Evolutionary conservation across 2,329 filamentous ascomycete genomes (phyloP).

Genomic region (Aspergillus candidus): DNA sequence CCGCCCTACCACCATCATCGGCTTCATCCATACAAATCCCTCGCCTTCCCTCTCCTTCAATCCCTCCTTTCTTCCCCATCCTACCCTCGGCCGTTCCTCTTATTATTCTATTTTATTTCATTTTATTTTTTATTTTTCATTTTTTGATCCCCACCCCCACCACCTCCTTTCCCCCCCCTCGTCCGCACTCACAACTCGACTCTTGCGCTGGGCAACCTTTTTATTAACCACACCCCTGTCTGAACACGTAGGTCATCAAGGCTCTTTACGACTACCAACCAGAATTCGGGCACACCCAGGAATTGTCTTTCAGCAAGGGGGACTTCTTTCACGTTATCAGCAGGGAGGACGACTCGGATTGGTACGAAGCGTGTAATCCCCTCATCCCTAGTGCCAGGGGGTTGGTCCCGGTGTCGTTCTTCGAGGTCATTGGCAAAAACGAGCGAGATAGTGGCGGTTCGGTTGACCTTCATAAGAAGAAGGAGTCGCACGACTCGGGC

Average conservation of each 20-base stretch:
- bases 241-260: slow-evolving; percentile 71
- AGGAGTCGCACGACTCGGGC: slow-evolving; percentile 81
- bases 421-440: slow-evolving; percentile 85
- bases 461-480: slow-evolving; percentile 44
- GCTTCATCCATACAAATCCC: neutral
- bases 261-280: slow-evolving; percentile 90
- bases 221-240: slow-evolving; percentile 16
- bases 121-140: slow-evolving; percentile 1
- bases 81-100: slow-evolving; percentile 1
- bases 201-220: slow-evolving; percentile 1
- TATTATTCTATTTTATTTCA: slow-evolving; percentile 3
- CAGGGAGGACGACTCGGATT: slow-evolving; percentile 87
- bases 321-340: slow-evolving; percentile 98
- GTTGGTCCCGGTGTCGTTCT: slow-evolving; percentile 88
- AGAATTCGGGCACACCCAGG: slow-evolving; percentile 58
- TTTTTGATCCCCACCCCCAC: neutral
- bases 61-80: neutral
- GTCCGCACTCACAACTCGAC: slow-evolving; percentile 1
- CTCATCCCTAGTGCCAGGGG: slow-evolving; percentile 75
- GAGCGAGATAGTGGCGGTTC: slow-evolving; percentile 81
- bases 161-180: slow-evolving; percentile 1
- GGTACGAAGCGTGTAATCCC: slow-evolving; percentile 98
- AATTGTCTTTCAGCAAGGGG: slow-evolving; percentile 86
- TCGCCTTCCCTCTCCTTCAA: slow-evolving; percentile 3
- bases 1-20: slow-evolving; percentile 1